Conservation (phyloP, 2,329 filamentous ascomycete genomes). For the Podosphaera aphanis region DNA sequence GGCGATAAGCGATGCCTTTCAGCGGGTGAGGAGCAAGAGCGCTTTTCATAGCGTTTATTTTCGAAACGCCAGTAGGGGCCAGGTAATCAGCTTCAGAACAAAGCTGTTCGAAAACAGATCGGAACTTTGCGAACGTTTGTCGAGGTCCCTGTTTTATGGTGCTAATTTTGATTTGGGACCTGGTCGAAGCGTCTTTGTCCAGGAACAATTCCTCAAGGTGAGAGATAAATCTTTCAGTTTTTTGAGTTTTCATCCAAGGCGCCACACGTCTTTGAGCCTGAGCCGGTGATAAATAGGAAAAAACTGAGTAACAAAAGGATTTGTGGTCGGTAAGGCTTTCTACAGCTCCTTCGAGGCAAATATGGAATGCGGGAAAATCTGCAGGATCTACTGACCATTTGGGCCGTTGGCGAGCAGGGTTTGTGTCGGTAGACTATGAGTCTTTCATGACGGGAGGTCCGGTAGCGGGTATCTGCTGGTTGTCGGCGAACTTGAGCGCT, state of each 20-base stretch:
- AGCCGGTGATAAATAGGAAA: neutral
- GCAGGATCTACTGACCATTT: neutral
- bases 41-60: neutral
- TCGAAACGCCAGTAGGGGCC: neutral
- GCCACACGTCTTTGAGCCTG: neutral
- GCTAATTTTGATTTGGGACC: neutral
- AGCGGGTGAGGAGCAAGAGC: neutral
- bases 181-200: neutral
- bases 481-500: neutral
- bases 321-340: no score
- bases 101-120: neutral
- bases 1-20: neutral
- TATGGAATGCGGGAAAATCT: neutral
- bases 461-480: neutral
- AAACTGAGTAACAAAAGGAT: neutral
- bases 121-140: neutral
- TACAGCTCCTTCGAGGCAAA: no score
- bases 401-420: neutral
- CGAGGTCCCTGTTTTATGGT: neutral
- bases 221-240: neutral
- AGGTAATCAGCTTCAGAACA: neutral
- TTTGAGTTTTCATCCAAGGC: neutral
- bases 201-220: neutral
- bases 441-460: neutral
- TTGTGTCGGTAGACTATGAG: neutral